phyloP scores from a whole-genome alignment of 2,329 filamentous ascomycete species.

The Apiospora marii region DNA sequence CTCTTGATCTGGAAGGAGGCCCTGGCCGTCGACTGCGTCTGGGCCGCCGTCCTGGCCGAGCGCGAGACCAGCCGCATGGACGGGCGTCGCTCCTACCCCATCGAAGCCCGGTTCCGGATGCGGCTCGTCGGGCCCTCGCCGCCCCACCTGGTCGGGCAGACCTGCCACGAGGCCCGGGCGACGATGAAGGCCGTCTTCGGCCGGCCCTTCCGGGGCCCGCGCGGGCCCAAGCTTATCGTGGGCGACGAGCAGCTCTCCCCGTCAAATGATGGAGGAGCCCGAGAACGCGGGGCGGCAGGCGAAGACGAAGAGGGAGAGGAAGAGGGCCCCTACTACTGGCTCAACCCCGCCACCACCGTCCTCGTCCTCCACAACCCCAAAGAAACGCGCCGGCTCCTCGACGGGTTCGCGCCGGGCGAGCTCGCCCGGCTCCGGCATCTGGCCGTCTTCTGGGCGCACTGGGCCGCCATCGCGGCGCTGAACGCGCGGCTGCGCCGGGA shows the following conservation, averaged over 20 bases:
- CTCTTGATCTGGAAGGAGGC: not conserved
- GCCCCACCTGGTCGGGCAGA: constrained; percentile 4
- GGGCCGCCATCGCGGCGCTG: not conserved
- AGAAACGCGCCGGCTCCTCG: not conserved
- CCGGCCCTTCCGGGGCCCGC: not conserved
- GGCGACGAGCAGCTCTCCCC: not conserved
- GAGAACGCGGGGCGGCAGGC: no score
- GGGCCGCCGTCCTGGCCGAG: not conserved
- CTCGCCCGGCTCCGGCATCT: not conserved
- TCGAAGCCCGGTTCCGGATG: constrained; percentile 1
- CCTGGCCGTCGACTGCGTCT: constrained; percentile 2
- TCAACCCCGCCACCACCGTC: not conserved
- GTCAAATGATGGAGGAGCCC: no score
- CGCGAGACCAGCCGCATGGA: not conserved
- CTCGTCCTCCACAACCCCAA: not conserved
- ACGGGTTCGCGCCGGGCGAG: not conserved
- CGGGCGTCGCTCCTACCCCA: not conserved
- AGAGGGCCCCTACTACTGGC: not conserved
- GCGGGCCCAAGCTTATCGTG: constrained; percentile 6
- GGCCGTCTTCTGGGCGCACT: not conserved
- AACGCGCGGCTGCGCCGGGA: not conserved
- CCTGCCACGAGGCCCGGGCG: not conserved
- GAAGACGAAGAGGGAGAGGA: not conserved
- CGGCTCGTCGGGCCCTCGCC: not conserved
- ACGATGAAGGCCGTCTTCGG: constrained; percentile 13